phyloP scores from a whole-genome alignment of 768 basidiomycete genomes.

The Termitomyces sp. region DNA sequence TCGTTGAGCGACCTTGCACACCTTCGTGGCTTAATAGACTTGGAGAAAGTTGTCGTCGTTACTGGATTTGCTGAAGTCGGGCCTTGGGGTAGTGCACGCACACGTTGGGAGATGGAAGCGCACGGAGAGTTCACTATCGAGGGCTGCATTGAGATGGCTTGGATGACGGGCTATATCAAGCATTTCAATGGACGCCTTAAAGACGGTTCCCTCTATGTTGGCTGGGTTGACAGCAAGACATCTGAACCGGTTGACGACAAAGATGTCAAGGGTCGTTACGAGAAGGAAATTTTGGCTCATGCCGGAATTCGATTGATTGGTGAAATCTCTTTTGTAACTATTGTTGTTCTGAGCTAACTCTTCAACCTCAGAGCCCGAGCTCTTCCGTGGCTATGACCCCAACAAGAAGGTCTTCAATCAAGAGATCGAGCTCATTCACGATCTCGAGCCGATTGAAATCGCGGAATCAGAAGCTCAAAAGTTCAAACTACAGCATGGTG shows the following conservation, averaged over 20 bases:
- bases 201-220: conserved; percentile 88
- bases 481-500: conserved; percentile 95
- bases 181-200: conserved; percentile 98
- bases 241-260: conserved; percentile 96
- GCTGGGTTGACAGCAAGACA: conserved; percentile 96
- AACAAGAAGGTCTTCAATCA: conserved; percentile 97
- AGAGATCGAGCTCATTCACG: conserved; percentile 93
- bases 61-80: conserved; percentile 98
- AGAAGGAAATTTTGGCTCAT: conserved; percentile 88
- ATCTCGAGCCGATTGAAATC: conserved; percentile 94
- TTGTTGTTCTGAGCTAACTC: not conserved
- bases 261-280: conserved; percentile 89
- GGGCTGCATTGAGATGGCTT: conserved; percentile 99
- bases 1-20: conserved; percentile 69
- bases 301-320: conserved; percentile 94
- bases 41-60: conserved; percentile 94
- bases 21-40: conserved; percentile 84
- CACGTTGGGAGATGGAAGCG: conserved; percentile 99
- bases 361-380: conserved; percentile 74
- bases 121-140: conserved; percentile 95
- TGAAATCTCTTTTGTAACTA: conserved; percentile 29
- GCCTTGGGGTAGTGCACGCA: conserved; percentile 97
- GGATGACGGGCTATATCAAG: conserved; percentile 99
- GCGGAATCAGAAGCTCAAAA: conserved; percentile 86
- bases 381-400: conserved; percentile 97